A percentile compares a stretch with the other conserved stretches of the same genome.
Conservation (phyloP, 306 rosid genomes). For the Acmispon strigosus region DNA sequence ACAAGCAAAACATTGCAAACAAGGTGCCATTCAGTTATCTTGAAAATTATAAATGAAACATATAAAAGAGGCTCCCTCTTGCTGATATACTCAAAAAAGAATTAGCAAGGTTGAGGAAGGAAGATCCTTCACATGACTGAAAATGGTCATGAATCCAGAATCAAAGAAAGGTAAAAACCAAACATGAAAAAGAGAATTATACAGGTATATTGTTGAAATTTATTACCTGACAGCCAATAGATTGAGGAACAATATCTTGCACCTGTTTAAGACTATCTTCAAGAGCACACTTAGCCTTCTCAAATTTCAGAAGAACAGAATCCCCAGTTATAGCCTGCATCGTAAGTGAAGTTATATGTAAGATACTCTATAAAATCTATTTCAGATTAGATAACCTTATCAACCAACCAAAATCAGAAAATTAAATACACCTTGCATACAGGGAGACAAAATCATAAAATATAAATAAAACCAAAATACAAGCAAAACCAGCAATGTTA, state of each 20-base stretch:
- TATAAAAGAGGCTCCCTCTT: not conserved
- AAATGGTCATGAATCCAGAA: conserved; percentile 1
- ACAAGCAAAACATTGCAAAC: not conserved
- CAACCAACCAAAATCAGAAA: not conserved
- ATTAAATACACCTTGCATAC: not conserved
- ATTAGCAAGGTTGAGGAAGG: not conserved
- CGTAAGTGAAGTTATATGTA: conserved; percentile 11
- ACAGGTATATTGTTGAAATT: not conserved
- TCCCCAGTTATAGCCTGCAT: conserved; percentile 94
- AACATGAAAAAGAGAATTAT: not conserved
- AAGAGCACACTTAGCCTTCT: conserved; percentile 79
- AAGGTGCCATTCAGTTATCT: conserved; percentile 1
- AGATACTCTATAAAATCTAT: not conserved
- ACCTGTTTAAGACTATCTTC: conserved; percentile 78
- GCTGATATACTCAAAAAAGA: not conserved
- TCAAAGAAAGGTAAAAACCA: not conserved
- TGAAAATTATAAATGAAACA: not conserved
- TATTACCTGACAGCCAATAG: conserved; percentile 90
- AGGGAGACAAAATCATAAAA: not conserved
- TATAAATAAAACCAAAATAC: not conserved
- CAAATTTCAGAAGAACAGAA: conserved; percentile 83
- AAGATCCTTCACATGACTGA: not conserved
- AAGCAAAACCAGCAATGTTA: not conserved
- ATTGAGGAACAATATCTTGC: conserved; percentile 86
- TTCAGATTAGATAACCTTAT: not conserved